Base-by-base conservation (phyloP, 73 alveolate species). In the Paramecium primaurelia region DNA sequence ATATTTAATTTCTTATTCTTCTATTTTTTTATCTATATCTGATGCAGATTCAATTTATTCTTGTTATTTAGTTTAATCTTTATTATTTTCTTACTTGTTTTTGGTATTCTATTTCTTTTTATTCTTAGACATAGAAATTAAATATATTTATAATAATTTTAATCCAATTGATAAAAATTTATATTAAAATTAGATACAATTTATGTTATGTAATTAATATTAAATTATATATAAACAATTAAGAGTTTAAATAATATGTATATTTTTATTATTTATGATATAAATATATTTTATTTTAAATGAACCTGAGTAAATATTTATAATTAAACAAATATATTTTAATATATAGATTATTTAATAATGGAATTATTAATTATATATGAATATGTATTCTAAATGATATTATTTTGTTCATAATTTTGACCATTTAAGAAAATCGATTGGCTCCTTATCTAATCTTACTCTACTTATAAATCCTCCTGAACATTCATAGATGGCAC, bases 401-500 rank as follows among this genome's bases (percentile, higher is more conserved):
- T 54, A 18, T 54, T 22, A 22, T 22, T 22, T 54, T 54, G 20
- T 54, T 54, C 32, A n/a, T 18, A 54, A 54, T 54, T 54, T 54
- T 8, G 69, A 64, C 84, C 42, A 64, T n/a, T 64, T 64, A 8
- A 34, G 47, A 64, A 64, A 64, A 32, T 64, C 47, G 6, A 64
- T 64, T 6, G 47, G 42, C 47, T 64, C 84, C 8, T 64, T 64
- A 4, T 32, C 51, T 64, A 28, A 71, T 89, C 92, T 89, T 32
- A 89, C 80, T 83, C 75, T 89, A 8, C 77, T 49, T 11, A 89
- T 89, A 37, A 32, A 89, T n/a, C 94, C 94, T 25, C 86, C 90
- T 6, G 86, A 84, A 71, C 71, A 51, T 89, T 89, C 94, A 59
- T 71, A 89, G 59, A 89, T 30, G 18, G 92, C 59, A 45, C 94